Base-by-base conservation (phyloP, 2,329 filamentous ascomycete species). In the Alternaria angustiovoidea region DNA sequence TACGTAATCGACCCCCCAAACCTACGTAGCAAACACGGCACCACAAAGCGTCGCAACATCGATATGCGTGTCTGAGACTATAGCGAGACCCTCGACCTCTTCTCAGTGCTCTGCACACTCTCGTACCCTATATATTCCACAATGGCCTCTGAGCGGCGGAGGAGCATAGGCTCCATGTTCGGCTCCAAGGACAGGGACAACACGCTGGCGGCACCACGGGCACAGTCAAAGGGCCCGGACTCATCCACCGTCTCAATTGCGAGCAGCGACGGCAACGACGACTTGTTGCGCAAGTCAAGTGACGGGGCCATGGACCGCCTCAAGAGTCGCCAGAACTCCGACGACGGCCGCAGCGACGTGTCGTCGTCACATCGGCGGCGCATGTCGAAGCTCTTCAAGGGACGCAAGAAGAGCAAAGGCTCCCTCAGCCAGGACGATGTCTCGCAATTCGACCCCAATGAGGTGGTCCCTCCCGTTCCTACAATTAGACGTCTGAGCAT, bases 361-460 rank as follows among this genome's bases (percentile, higher is more conserved):
- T 81, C 72, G 6, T 71, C 80, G 28, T 71, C 71, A 32, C 71
- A 73, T 53, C 70, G 67, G 60, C 81, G 79, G 65, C 82, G 84
- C 54, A 80, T 88, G 63, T 83, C 85, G 11, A 85, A 83, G 65
- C 74, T 88, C 57, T 80, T 86, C 71, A 81, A 81, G 58, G 83
- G 81, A 65, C 81, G 83, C 67, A 74, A 72, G 44, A 77, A 73
- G 54, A 69, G 72, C 59, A 71, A 69, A 44, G 72, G 72, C 59
- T 69, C 68, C 26, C 48, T 51, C 69, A 72, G 76, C 68, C 68
- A 69, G 26, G 73, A 74, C 53, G 73, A 76, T 59, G 26, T 69
- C 44, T 64, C 69, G n/a, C 66, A 64, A 18, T 32, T 54, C 18
- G 71, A 72, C 51, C n/a, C 59, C 9, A n/a, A 57, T 24, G 67